A percentile compares a stretch with the other conserved stretches of the same genome.
Evolutionary conservation across 108 stramenopile genomes (phyloP).

Genomic region (Cyclotella choctawhatcheeana): DNA sequence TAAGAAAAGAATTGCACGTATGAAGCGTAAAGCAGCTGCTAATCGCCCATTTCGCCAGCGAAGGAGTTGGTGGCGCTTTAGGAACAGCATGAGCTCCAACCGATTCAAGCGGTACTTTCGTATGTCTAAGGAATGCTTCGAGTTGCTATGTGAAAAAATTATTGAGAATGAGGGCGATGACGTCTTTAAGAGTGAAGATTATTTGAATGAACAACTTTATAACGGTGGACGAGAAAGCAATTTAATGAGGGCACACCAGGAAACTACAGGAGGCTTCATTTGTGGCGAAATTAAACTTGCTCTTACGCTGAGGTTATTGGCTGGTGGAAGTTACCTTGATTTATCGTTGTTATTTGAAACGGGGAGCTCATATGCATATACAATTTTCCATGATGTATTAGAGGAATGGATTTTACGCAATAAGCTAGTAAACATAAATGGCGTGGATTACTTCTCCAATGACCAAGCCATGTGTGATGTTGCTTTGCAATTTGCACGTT

Average conservation of each 20-base stretch:
- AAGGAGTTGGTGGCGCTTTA: constrained; percentile 12
- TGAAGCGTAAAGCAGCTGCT: constrained; percentile 9
- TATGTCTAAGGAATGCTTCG: constrained; percentile 24
- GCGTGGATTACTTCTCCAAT: constrained; percentile 20
- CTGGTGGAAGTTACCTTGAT: constrained; percentile 27
- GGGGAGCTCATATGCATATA: constrained; percentile 13
- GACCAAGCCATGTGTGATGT: constrained; percentile 18
- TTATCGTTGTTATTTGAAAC: constrained; percentile 15
- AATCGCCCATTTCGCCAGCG: constrained; percentile 2
- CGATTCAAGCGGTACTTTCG: constrained; percentile 22
- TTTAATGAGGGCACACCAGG: constrained; percentile 3
- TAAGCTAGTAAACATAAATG: constrained; percentile 28
- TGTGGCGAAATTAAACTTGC: constrained; percentile 26
- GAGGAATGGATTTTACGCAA: constrained; percentile 12
- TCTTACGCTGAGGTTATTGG: constrained; percentile 14
- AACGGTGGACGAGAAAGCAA: neutral
- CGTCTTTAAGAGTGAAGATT: constrained; percentile 23
- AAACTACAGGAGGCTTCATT: constrained; percentile 20
- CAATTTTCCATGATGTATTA: constrained; percentile 18
- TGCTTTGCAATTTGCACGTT: constrained; percentile 15
- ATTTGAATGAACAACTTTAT: constrained; percentile 2
- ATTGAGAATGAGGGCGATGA: constrained; percentile 19
- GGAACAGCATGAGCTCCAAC: neutral
- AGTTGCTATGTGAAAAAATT: constrained; percentile 17
- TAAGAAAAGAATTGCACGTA: neutral